Conservation (phyloP, 1,284 basidiomycete species). For the Schizopora paradoxa region DNA sequence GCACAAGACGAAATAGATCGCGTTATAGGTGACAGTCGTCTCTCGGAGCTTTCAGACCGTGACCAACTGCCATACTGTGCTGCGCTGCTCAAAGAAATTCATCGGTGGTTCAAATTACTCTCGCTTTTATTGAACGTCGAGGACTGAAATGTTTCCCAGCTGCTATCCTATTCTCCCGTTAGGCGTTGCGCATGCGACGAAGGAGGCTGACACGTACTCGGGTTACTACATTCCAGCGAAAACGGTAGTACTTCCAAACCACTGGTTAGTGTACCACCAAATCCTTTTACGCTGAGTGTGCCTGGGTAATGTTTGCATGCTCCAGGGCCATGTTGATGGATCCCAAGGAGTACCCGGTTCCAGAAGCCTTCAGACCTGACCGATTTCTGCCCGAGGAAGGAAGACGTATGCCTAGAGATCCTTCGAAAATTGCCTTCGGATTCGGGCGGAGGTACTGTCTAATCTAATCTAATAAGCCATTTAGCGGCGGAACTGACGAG, state of each 20-base stretch:
- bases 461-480: too few species aligned
- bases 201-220: slow-evolving; percentile 18
- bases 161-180: slow-evolving; percentile 31
- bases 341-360: slow-evolving; percentile 7
- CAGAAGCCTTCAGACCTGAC: slow-evolving; percentile 13
- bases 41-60: slow-evolving; percentile 20
- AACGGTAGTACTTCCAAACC: slow-evolving; percentile 19
- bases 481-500: too few species aligned
- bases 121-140: too few species aligned
- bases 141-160: too few species aligned
- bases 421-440: slow-evolving; percentile 11
- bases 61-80: slow-evolving; percentile 11
- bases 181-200: slow-evolving; percentile 13
- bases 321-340: slow-evolving; percentile 13
- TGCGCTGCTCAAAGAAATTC: not conserved
- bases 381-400: slow-evolving; percentile 10
- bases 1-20: slow-evolving; percentile 24
- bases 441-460: slow-evolving; percentile 11
- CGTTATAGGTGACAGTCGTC: slow-evolving; percentile 20
- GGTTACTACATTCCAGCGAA: slow-evolving; percentile 20
- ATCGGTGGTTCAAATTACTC: too few species aligned
- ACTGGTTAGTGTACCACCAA: slow-evolving; percentile 18
- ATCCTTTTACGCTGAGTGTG: too few species aligned
- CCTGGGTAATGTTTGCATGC: too few species aligned
- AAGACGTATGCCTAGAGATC: slow-evolving; percentile 2